Evolutionary conservation across 1,284 basidiomycete species (phyloP).

Genomic region (Papiliotrema laurentii): DNA sequence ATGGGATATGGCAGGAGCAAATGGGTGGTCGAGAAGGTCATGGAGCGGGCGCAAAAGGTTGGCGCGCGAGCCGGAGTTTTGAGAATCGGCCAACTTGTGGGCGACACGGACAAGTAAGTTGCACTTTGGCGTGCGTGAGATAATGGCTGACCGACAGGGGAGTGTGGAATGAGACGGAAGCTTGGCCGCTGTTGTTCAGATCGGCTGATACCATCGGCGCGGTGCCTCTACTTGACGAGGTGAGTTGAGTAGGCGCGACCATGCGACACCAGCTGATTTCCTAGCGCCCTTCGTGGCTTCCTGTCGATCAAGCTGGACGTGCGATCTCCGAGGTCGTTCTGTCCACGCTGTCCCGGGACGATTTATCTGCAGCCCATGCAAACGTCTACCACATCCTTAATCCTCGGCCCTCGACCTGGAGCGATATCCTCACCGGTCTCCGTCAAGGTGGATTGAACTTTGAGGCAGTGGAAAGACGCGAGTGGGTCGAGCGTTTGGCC

Average conservation of each 20-base stretch:
- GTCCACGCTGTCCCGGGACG: constrained; percentile 10
- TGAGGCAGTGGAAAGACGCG: constrained; percentile 63
- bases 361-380: constrained; percentile 22
- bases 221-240: constrained; percentile 53
- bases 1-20: constrained; percentile 60
- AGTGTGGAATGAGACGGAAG: constrained; percentile 61
- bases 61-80: constrained; percentile 49
- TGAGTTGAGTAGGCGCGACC: constrained; percentile 16
- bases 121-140: not conserved
- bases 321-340: constrained; percentile 55
- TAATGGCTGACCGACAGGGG: constrained; percentile 38
- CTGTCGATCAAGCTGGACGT: constrained; percentile 56
- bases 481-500: constrained; percentile 54
- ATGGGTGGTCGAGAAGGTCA: constrained; percentile 61
- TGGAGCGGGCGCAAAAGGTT: constrained; percentile 47
- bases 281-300: constrained; percentile 56
- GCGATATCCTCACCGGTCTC: constrained; percentile 62
- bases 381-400: constrained; percentile 69
- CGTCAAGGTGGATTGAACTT: constrained; percentile 62
- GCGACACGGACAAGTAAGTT: constrained; percentile 50
- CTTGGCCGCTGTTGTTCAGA: constrained; percentile 50
- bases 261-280: not conserved
- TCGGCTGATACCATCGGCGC: constrained; percentile 50
- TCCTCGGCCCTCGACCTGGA: constrained; percentile 48
- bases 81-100: constrained; percentile 52